Evolutionary conservation across 495 filamentous ascomycete species (phyloP).

Genomic region (Penicillium bovifimosum): DNA sequence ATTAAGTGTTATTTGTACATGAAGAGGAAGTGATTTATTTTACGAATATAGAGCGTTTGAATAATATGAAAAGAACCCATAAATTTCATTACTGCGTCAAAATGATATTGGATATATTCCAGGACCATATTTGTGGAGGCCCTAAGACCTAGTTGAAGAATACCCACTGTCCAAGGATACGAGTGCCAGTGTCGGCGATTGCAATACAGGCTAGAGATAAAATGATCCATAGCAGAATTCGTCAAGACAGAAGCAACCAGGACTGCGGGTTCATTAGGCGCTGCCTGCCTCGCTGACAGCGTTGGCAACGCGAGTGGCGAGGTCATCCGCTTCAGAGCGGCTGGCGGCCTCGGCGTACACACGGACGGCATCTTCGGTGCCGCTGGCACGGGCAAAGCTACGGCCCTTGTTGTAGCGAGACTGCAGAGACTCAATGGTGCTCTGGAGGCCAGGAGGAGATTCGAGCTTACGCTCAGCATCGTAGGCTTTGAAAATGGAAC

Average conservation of each 20-base stretch:
- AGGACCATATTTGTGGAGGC: constrained; percentile 5
- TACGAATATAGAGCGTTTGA: constrained; percentile 1
- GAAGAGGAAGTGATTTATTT: not conserved
- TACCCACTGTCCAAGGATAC: not conserved
- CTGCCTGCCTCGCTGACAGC: constrained; percentile 53
- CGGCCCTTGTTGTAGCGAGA: constrained; percentile 87
- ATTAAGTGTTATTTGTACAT: not conserved
- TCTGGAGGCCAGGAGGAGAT: constrained; percentile 71
- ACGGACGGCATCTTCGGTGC: constrained; percentile 92
- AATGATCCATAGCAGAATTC: not conserved
- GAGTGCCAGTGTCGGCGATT: not conserved
- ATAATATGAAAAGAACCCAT: constrained; percentile 7
- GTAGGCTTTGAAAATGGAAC: constrained; percentile 79
- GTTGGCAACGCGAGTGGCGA: constrained; percentile 73
- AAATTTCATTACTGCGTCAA: constrained; percentile 22
- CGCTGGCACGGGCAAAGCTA: constrained; percentile 84
- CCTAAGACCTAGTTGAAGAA: not conserved
- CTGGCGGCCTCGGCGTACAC: constrained; percentile 97
- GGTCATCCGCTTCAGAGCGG: constrained; percentile 75
- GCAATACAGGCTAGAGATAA: not conserved
- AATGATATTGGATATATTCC: constrained; percentile 18
- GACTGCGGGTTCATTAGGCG: constrained; percentile 9
- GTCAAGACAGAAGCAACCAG: not conserved
- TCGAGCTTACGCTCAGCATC: constrained; percentile 88
- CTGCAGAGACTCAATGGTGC: constrained; percentile 77